phyloP scores from a whole-genome alignment of 257 asterid species.

The Petrea volubilis region DNA sequence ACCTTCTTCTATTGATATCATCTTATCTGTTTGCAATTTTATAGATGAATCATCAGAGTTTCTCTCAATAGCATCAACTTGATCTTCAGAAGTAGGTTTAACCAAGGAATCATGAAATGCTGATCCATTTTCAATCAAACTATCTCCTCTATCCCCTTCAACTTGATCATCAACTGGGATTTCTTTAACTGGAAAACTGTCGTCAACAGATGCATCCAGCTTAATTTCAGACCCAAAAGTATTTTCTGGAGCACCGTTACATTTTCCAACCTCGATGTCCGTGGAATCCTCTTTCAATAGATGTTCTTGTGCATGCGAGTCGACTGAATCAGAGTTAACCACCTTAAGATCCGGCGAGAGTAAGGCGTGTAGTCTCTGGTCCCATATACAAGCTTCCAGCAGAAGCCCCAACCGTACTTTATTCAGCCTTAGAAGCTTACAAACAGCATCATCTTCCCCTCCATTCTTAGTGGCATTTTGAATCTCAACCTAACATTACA shows the following conservation, averaged over 20 bases:
- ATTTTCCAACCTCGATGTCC: conserved; percentile 40
- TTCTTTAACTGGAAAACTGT: conserved; percentile 42
- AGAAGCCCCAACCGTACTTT: conserved; percentile 66
- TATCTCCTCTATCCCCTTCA: conserved; percentile 34
- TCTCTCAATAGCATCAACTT: conserved; percentile 33
- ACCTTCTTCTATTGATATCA: conserved; percentile 34
- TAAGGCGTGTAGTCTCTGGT: conserved; percentile 69
- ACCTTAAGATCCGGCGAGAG: conserved; percentile 53
- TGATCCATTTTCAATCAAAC: conserved; percentile 32
- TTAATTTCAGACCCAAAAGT: conserved; percentile 34
- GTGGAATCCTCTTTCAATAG: conserved; percentile 19
- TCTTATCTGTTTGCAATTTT: conserved; percentile 37
- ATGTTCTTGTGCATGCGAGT: conserved; percentile 12
- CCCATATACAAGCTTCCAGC: conserved; percentile 81
- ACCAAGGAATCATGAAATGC: conserved; percentile 29
- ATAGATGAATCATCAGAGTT: conserved; percentile 28
- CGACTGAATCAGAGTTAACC: conserved; percentile 26
- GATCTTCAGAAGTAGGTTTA: conserved; percentile 40
- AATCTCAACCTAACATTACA: conserved; percentile 55
- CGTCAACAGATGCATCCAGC: conserved; percentile 27
- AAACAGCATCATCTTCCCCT: conserved; percentile 42
- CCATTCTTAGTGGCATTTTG: conserved; percentile 46
- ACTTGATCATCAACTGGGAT: conserved; percentile 43
- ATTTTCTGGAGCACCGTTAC: conserved; percentile 22
- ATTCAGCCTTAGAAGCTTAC: conserved; percentile 65